These are phyloP conservation scores for Diaporthe aspalathi DNA, from an alignment of 2,329 filamentous ascomycete genomes.

Conservation along the genomic window DNA sequence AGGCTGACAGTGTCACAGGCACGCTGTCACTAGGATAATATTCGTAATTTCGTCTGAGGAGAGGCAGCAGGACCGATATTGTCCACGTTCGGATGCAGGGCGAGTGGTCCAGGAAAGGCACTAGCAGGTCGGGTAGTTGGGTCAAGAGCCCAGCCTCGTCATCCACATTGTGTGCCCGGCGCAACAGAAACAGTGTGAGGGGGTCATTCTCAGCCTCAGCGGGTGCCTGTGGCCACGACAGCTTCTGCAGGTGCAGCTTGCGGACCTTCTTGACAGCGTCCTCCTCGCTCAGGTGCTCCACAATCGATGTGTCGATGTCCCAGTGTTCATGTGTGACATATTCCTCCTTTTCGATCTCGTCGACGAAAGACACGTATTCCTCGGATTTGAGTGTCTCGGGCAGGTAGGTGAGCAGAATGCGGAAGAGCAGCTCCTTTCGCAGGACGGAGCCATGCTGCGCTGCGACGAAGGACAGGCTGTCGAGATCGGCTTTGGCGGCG, in stretches of 20 bases:
- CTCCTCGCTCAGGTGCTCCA: slow-evolving; percentile 70
- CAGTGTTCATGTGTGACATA: slow-evolving; percentile 54
- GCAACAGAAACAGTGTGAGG: slow-evolving; percentile 73
- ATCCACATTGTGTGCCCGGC: slow-evolving; percentile 76
- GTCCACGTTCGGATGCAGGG: slow-evolving; percentile 75
- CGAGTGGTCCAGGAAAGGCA: slow-evolving; percentile 74
- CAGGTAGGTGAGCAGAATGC: slow-evolving; percentile 80
- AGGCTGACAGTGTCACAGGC: slow-evolving; percentile 68
- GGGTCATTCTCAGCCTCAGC: slow-evolving; percentile 63
- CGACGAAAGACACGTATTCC: slow-evolving; percentile 71
- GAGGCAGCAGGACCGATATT: slow-evolving; percentile 74
- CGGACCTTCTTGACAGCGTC: slow-evolving; percentile 72
- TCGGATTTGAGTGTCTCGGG: slow-evolving; percentile 76
- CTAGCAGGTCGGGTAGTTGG: slow-evolving; percentile 74
- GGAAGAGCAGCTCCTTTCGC: slow-evolving; percentile 72
- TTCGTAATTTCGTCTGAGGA: slow-evolving; percentile 75
- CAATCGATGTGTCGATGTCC: slow-evolving; percentile 65
- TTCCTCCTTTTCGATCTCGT: slow-evolving; percentile 64
- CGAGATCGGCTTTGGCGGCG: slow-evolving; percentile 73
- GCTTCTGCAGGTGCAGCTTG: slow-evolving; percentile 71
- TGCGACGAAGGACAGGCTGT: slow-evolving; percentile 70
- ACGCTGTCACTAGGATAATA: slow-evolving; percentile 69
- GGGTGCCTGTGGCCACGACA: slow-evolving; percentile 62
- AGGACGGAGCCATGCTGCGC: slow-evolving; percentile 68
- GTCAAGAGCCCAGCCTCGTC: slow-evolving; percentile 76